These are phyloP conservation scores for Kwoniella dendrophila DNA, from an alignment of 768 basidiomycete genomes.

Conservation along the genomic window DNA sequence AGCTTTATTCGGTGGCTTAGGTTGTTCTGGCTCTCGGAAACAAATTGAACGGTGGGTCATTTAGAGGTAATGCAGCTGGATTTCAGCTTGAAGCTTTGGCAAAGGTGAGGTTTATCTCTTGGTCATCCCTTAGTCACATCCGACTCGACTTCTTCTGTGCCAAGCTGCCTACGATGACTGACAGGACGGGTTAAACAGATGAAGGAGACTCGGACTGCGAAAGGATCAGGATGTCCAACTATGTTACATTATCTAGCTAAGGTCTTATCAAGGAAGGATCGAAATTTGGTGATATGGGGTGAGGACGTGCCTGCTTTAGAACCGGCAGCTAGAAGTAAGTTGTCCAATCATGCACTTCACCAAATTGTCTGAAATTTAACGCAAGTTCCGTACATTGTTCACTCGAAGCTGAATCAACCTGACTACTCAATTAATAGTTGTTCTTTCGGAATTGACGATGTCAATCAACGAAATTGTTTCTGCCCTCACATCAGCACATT, in stretches of 20 bases:
- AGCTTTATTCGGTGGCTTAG: constrained; percentile 55
- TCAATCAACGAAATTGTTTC: constrained; percentile 61
- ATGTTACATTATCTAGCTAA: constrained; percentile 87
- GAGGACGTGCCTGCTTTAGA: constrained; percentile 81
- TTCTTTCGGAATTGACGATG: constrained; percentile 66
- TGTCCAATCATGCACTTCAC: not conserved
- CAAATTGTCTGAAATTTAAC: not conserved
- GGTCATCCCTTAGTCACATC: not conserved
- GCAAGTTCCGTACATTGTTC: not conserved
- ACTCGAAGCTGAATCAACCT: not conserved
- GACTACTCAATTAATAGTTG: constrained; percentile 61
- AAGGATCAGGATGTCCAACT: constrained; percentile 74
- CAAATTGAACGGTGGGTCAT: constrained; percentile 75
- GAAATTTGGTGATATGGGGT: constrained; percentile 69
- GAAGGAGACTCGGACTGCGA: constrained; percentile 78
- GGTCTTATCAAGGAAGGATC: constrained; percentile 69
- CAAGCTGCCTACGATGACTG: not conserved
- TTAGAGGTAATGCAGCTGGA: constrained; percentile 79
- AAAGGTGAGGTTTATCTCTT: constrained; percentile 63
- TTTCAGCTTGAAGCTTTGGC: constrained; percentile 79
- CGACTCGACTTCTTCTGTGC: too few relatives aligned
- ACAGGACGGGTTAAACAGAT: constrained; percentile 63
- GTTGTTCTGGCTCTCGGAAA: constrained; percentile 78
- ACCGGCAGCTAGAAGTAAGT: constrained; percentile 75
- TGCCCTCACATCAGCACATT: constrained; percentile 64